A percentile compares a stretch with the other conserved stretches of the same genome.
Evolutionary conservation across 1,139 yeast species (phyloP).

Genomic region (Dujonia santamariae): DNA sequence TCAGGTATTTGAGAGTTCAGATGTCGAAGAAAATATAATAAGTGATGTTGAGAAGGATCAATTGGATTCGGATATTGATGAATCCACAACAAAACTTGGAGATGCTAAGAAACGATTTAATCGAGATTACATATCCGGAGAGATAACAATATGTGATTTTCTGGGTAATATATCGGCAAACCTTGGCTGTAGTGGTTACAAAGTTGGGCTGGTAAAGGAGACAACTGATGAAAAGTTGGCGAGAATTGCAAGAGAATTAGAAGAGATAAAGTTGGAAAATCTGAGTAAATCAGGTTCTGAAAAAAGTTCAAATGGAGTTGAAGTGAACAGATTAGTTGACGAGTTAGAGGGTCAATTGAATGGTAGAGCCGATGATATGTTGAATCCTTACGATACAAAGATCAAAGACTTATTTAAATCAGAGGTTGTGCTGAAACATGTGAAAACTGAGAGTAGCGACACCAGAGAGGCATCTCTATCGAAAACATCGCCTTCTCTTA

Average conservation of each 20-base stretch:
- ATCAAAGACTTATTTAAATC: constrained; percentile 9
- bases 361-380: not conserved
- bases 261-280: constrained; percentile 25
- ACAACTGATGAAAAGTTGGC: constrained; percentile 41
- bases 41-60: constrained; percentile 18
- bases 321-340: not conserved
- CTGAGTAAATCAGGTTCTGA: not conserved
- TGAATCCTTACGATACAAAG: constrained; percentile 8
- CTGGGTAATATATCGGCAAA: constrained; percentile 29
- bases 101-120: constrained; percentile 21
- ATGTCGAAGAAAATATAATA: constrained; percentile 28
- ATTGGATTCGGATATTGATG: constrained; percentile 18
- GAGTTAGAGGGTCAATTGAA: not conserved
- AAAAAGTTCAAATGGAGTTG: constrained; percentile 5
- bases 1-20: constrained; percentile 49
- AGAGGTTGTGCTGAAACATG: no score
- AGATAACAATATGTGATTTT: constrained; percentile 27
- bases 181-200: constrained; percentile 26
- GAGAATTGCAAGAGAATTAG: constrained; percentile 44
- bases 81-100: constrained; percentile 20
- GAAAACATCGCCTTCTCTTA: no score
- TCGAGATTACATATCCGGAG: constrained; percentile 16
- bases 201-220: constrained; percentile 25
- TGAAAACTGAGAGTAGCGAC: no score
- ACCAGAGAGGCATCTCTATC: no score